Base-by-base conservation (phyloP, 129 eudicot genomes). In the Gnaphalium uliginosum region DNA sequence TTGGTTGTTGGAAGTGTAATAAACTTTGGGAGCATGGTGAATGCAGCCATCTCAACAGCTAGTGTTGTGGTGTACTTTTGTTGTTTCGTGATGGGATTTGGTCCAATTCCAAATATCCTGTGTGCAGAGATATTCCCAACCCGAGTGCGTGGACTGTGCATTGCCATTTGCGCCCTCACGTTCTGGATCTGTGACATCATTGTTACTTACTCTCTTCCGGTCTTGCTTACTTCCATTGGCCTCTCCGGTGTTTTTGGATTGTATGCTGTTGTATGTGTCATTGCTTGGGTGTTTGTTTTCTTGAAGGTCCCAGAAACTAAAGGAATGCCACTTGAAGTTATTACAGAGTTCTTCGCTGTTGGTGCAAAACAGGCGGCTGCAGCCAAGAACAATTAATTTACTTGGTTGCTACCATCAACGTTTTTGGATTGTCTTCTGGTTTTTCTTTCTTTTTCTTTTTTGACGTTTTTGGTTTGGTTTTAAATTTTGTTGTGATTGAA, bases 311-410 rank as follows among this genome's bases (percentile, higher is more conserved):
- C 98, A 11, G 98, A 93, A 84, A 93, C 98, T 7, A 93, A 90
- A 77, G 98, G 96, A 68, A 93, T 93, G 98, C 98, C 98, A 4
- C 92, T 93, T n/a, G 98, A 93, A 82, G 97, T 93, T 54, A 93
- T 93, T 17, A 85, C 88, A 0, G 98, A 93, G 85, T 88, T 93
- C 90, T 93, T 93, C 63, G 87, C 98, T 19, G 83, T 90, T 26
- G 97, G 98, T 18, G 97, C 98, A n/a, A 90, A 84, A 79, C 90
- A 88, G 41, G 68, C 69, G 37, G 80, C 87, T 79, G 84, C 76
- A 61, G 76, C 82, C 15, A 77, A 72, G 71, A 79, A 53, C 74
- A 76, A 69, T 68, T 83, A 81, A 84, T 27, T 66, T 43, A 29
- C 77, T 33, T 41, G 24, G 51, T 43, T 43, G 17, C n/a, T 73